These are phyloP conservation scores for Butyriboletus appendiculatus DNA, from an alignment of 1,284 basidiomycete species.

Conservation along the genomic window DNA sequence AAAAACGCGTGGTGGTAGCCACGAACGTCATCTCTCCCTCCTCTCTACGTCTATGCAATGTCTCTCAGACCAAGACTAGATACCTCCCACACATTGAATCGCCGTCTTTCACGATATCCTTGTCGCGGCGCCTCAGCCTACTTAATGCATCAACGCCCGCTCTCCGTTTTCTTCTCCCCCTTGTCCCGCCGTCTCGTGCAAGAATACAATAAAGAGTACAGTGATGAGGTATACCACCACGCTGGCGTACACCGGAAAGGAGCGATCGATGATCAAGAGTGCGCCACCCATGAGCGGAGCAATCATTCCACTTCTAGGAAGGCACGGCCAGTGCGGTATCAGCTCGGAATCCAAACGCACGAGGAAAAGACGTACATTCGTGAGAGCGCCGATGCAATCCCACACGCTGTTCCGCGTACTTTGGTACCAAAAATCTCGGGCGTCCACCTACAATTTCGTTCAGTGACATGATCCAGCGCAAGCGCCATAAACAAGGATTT, in stretches of 20 bases:
- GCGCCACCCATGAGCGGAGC: slow-evolving; percentile 85
- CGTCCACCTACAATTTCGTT: slow-evolving; percentile 63
- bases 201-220: slow-evolving; percentile 63
- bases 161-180: slow-evolving; percentile 3
- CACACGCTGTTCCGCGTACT: slow-evolving; percentile 90
- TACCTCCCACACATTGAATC: background rate
- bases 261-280: slow-evolving; percentile 71
- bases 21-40: too few relatives aligned
- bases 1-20: background rate
- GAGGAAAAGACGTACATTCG: slow-evolving; percentile 63
- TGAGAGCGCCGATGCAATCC: slow-evolving; percentile 87
- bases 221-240: slow-evolving; percentile 71
- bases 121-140: background rate
- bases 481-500: slow-evolving; percentile 11
- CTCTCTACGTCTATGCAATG: background rate
- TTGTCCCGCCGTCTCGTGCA: slow-evolving; percentile 43
- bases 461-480: background rate
- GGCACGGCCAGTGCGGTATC: background rate
- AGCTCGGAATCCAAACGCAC: background rate
- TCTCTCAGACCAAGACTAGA: background rate
- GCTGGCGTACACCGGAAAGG: slow-evolving; percentile 81
- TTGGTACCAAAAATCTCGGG: slow-evolving; percentile 88
- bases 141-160: slow-evolving; percentile 20
- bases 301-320: slow-evolving; percentile 81
- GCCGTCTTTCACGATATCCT: background rate